Evolutionary conservation across 148 eudicot genomes (phyloP).

Genomic region (Diospyros kaki): DNA sequence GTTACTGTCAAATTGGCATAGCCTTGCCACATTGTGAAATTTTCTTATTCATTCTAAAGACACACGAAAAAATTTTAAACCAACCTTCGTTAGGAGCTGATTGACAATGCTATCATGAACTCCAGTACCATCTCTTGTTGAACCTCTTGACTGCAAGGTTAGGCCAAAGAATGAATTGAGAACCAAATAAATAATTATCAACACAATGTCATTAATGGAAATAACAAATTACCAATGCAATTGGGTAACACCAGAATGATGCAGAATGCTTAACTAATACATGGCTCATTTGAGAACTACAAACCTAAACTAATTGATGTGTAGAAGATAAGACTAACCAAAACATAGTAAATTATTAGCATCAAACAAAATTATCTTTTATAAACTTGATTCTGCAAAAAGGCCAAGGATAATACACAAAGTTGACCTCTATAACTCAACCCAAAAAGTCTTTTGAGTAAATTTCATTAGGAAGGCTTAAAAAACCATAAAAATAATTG

Average conservation of each 20-base stretch:
- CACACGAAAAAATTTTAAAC: constrained; percentile 18
- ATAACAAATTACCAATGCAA: not conserved
- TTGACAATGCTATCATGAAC: constrained; percentile 98
- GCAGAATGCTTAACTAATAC: not conserved
- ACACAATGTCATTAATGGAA: not conserved
- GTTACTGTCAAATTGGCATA: constrained; percentile 1
- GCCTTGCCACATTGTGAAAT: not conserved
- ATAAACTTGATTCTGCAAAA: not conserved
- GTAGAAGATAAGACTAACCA: not conserved
- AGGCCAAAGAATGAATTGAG: constrained; percentile 12
- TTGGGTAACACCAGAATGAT: not conserved
- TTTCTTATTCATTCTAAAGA: constrained; percentile 8
- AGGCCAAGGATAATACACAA: not conserved
- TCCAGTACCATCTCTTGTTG: constrained; percentile 99
- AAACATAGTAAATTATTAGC: constrained; percentile 3
- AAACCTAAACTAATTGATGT: not conserved
- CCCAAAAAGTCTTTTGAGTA: not conserved
- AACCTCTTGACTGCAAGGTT: constrained; percentile 81
- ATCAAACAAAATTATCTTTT: not conserved
- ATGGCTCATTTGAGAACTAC: not conserved
- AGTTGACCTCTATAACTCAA: not conserved
- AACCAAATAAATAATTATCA: not conserved
- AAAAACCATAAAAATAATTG: not conserved
- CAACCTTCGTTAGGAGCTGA: constrained; percentile 93
- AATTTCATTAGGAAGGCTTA: not conserved